phyloP scores from a whole-genome alignment of 345 rosid genomes.

The Aegle marmelos region DNA sequence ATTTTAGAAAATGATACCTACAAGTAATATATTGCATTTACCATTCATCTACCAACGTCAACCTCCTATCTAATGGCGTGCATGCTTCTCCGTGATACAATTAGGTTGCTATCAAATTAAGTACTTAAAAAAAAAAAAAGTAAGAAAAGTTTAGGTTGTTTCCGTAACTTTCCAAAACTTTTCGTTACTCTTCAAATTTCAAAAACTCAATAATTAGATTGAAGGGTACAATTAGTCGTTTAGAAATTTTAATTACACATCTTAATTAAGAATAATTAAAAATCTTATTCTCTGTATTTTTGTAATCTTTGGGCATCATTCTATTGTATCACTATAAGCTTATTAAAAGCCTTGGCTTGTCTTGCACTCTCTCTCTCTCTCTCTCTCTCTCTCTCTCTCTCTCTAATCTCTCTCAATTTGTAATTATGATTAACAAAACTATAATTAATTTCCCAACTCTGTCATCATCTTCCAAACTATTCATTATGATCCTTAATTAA shows the following conservation, averaged over 20 bases:
- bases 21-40: too few species aligned
- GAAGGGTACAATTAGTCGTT: not conserved
- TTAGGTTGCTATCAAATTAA: too few species aligned
- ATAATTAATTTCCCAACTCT: slow-evolving; percentile 2
- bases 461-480: not conserved
- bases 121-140: too few species aligned
- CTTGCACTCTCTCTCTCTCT: not conserved
- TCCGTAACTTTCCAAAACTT: not conserved
- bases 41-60: too few species aligned
- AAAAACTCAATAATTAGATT: not conserved
- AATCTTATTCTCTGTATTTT: not conserved
- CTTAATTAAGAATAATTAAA: not conserved
- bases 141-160: not conserved
- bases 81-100: too few species aligned
- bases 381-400: not conserved
- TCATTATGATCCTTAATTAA: slow-evolving; percentile 15
- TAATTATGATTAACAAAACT: not conserved
- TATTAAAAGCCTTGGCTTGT: not conserved
- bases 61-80: too few species aligned
- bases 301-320: too few species aligned
- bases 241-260: not conserved
- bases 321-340: not conserved
- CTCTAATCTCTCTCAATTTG: not conserved
- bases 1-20: too few species aligned
- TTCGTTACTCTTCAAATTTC: not conserved